phyloP scores from a whole-genome alignment of 169 alveolate species.

The Besnoitia besnoiti region DNA sequence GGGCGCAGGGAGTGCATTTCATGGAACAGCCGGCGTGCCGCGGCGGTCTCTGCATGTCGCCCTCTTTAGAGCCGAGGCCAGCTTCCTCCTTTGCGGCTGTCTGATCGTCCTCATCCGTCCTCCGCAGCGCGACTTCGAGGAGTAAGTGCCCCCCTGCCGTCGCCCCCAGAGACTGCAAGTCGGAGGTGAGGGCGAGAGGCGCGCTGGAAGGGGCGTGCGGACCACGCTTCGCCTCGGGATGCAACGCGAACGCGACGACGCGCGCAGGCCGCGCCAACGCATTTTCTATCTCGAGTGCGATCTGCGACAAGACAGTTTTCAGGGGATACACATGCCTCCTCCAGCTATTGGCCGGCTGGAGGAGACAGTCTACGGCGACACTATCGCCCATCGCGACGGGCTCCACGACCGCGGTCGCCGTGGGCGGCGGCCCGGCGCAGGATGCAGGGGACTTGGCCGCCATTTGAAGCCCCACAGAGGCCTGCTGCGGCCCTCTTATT shows the following conservation, averaged over 20 bases:
- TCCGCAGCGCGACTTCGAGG: background rate
- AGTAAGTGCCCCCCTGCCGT: background rate
- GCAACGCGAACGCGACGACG: background rate
- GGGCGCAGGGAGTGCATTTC: too few relatives aligned
- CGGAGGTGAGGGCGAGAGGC: background rate
- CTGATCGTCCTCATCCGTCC: background rate
- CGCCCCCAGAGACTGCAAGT: background rate
- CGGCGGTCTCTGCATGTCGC: background rate
- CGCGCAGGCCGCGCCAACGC: background rate
- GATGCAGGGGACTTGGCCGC: background rate
- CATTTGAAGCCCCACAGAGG: background rate
- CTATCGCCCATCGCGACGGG: background rate
- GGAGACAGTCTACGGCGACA: background rate
- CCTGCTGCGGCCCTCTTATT: too few relatives aligned
- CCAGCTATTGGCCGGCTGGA: conserved; percentile 11
- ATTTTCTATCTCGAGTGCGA: background rate
- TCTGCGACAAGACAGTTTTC: background rate
- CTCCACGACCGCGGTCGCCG: conserved; percentile 1
- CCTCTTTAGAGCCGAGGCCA: background rate
- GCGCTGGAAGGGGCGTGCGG: background rate
- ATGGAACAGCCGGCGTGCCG: too few relatives aligned
- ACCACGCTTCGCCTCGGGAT: background rate
- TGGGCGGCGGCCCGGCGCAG: background rate
- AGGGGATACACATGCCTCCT: background rate
- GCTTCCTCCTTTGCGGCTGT: background rate